phyloP scores from a whole-genome alignment of 345 rosid species.

The Raphanus raphanistrum region DNA sequence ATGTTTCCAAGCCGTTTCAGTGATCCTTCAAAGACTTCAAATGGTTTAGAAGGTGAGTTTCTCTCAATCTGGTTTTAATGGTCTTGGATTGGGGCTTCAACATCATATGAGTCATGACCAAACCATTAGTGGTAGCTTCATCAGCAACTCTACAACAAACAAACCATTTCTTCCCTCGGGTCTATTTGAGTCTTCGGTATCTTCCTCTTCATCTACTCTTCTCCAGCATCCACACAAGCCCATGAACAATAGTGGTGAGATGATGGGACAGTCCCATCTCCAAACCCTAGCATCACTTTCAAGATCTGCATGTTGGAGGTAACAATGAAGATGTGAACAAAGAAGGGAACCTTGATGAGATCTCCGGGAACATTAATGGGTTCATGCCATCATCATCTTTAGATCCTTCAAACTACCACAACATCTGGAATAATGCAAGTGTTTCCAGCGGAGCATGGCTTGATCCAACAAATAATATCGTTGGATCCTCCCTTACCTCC shows the following conservation, averaged over 20 bases:
- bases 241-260: constrained; percentile 38
- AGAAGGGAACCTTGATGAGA: constrained; percentile 49
- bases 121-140: constrained; percentile 24
- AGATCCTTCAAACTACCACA: constrained; percentile 56
- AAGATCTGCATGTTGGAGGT: constrained; percentile 50
- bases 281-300: constrained; percentile 51
- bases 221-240: constrained; percentile 49
- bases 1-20: constrained; percentile 35
- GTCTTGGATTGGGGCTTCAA: constrained; percentile 69
- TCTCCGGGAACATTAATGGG: constrained; percentile 31
- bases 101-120: constrained; percentile 34
- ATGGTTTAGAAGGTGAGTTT: constrained; percentile 47
- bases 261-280: constrained; percentile 46
- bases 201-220: constrained; percentile 51
- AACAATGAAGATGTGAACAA: constrained; percentile 37
- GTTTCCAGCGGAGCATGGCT: constrained; percentile 57
- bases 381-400: constrained; percentile 38
- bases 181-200: constrained; percentile 48
- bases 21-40: constrained; percentile 36
- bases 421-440: constrained; percentile 40
- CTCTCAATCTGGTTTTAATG: constrained; percentile 50
- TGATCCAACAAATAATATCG: constrained; percentile 59
- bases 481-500: constrained; percentile 76
- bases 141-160: constrained; percentile 39
- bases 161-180: constrained; percentile 53